Evolutionary conservation across 768 basidiomycete genomes (phyloP), one percentile per base, ranked within the genome.

Genomic region (Mycena crocata): DNA sequence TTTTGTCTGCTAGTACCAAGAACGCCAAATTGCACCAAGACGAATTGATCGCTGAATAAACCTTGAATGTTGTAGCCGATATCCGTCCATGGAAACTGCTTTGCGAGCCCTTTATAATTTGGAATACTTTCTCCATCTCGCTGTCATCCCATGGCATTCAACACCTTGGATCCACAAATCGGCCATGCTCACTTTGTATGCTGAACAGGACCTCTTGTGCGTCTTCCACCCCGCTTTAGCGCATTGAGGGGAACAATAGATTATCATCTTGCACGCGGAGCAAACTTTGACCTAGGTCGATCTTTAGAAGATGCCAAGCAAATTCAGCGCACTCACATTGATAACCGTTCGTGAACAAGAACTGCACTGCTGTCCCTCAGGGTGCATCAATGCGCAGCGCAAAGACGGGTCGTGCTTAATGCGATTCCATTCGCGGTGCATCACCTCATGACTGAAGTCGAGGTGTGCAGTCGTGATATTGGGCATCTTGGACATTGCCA

Each of bases 81-180:
- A 24, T 60, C 44, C 23, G 65, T 66, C 65, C 59, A 66, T 19
- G 65, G 59, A 45, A 66, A 66, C 34, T 66, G 65, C 2, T 48
- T n/a, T 5, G 42, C 4, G n/a, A 66, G 9, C 19, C 5, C 19
- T 21, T 67, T 56, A 40, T 50, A 67, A 45, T 12, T 12, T 0
- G 45, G 54, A 10, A 44, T 48, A 9, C 23, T 6, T 42, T 62
- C 59, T 15, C 37, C 58, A n/a, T 66, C 58, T 17, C 32, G 52
- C 58, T 66, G 56, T 57, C 8, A n/a, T 24, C 23, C 7, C 30
- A 35, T 15, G 24, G 12, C 24, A n/a, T 39, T 19, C 31, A 4
- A 50, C 28, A 5, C 14, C 40, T 26, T 13, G 5, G 12, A 24
- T 17, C n/a, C 6, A 30, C 15, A 13, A 48, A 2, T 2, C 28